Evolutionary conservation across 2,329 filamentous ascomycete species (phyloP).

Genomic region (Cephalotrichum gorgonifer): DNA sequence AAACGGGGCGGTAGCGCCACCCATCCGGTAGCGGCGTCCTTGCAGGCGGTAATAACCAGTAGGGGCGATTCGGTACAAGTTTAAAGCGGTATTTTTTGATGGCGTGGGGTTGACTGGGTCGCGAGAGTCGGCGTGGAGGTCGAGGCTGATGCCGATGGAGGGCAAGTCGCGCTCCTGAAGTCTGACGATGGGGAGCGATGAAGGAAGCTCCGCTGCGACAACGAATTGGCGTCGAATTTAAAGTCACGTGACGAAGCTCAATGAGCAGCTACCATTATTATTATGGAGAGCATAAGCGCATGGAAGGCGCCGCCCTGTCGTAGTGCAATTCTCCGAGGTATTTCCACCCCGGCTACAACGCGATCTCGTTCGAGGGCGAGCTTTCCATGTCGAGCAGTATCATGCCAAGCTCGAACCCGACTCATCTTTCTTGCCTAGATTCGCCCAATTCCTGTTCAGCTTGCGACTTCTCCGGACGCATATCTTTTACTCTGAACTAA

Average conservation of each 20-base stretch:
- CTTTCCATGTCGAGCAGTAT: background rate
- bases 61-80: background rate
- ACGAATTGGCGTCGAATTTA: slow-evolving; percentile 5
- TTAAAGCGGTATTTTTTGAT: slow-evolving; percentile 1
- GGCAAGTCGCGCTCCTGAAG: slow-evolving; percentile 1
- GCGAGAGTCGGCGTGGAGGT: background rate
- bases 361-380: background rate
- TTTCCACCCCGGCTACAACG: background rate
- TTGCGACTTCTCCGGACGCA: too few species aligned
- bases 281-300: too few species aligned
- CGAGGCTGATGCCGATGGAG: background rate
- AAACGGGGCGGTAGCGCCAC: slow-evolving; percentile 29
- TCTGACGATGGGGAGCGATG: slow-evolving; percentile 6
- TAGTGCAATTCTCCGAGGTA: background rate
- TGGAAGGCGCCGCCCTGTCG: too few species aligned
- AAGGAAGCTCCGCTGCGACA: slow-evolving; percentile 1
- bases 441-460: too few species aligned
- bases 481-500: too few species aligned
- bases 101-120: background rate
- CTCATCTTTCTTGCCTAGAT: too few species aligned
- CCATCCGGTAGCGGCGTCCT: slow-evolving; percentile 28
- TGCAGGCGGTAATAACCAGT: slow-evolving; percentile 9
- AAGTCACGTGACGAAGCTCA: slow-evolving; percentile 6
- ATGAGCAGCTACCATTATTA: too few species aligned
- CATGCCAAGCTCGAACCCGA: too few species aligned